Percentiles rank a stretch among this genome's conserved stretches.
Evolutionary conservation across 2,329 filamentous ascomycete species (phyloP).

Genomic region (Monilinia laxa): DNA sequence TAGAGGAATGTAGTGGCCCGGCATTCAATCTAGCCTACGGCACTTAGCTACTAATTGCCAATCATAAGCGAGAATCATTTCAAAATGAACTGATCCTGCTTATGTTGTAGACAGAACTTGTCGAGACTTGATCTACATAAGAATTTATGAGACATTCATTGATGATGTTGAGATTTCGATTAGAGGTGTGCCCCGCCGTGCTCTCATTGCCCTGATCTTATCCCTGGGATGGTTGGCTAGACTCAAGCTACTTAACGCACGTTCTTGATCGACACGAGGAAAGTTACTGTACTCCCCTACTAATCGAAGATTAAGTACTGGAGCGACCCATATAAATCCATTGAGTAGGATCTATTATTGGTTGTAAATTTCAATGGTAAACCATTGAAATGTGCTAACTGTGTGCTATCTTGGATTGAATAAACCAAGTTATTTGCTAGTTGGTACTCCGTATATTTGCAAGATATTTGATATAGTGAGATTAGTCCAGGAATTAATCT

Average conservation of each 20-base stretch:
- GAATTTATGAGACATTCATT: slow-evolving; percentile 3
- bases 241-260: slow-evolving; percentile 8
- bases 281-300: no score
- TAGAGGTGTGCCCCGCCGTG: neutral
- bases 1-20: neutral
- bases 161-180: slow-evolving; percentile 7
- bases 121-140: neutral
- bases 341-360: no score
- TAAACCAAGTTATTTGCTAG: no score
- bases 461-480: no score
- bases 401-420: no score
- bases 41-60: slow-evolving; percentile 2
- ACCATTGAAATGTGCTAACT: no score
- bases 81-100: neutral
- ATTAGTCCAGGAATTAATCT: no score
- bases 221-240: neutral
- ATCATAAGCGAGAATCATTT: slow-evolving; percentile 2
- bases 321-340: no score
- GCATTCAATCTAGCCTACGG: slow-evolving; percentile 7
- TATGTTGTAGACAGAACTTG: neutral
- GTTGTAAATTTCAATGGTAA: no score
- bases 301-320: no score
- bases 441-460: no score
- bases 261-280: slow-evolving; percentile 7
- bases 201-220: neutral